These are phyloP conservation scores for Extremus antarcticus DNA, from an alignment of 495 filamentous ascomycete species.

Conservation along the genomic window DNA sequence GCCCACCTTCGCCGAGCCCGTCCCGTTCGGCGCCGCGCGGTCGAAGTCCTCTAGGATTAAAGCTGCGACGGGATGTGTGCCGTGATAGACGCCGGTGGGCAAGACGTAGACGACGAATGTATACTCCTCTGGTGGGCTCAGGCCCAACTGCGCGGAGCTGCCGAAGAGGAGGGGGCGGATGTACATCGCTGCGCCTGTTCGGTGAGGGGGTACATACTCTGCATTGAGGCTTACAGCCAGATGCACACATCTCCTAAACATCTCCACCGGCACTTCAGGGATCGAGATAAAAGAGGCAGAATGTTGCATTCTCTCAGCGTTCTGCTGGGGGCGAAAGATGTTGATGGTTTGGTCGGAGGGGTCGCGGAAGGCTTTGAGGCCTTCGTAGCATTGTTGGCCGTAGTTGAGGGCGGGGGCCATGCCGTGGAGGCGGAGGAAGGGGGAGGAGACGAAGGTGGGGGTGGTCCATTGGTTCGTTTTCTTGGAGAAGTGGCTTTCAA, in stretches of 20 bases:
- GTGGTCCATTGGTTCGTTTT: constrained; percentile 32
- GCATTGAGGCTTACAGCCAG: constrained; percentile 34
- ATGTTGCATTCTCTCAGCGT: constrained; percentile 30
- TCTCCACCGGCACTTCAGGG: constrained; percentile 31
- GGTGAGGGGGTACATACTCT: constrained; percentile 35
- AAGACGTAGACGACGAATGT: constrained; percentile 35
- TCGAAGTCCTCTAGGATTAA: constrained; percentile 48
- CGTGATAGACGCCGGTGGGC: constrained; percentile 33
- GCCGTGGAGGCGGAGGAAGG: constrained; percentile 34
- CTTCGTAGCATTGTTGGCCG: constrained; percentile 33
- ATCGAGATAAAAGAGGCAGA: constrained; percentile 31
- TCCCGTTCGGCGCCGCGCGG: constrained; percentile 44
- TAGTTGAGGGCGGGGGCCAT: constrained; percentile 39
- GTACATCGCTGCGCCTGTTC: constrained; percentile 33
- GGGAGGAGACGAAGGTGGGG: constrained; percentile 35
- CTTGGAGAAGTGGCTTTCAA: constrained; percentile 31
- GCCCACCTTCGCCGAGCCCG: constrained; percentile 44
- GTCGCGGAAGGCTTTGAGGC: constrained; percentile 32
- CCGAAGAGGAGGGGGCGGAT: constrained; percentile 38
- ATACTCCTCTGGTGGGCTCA: constrained; percentile 30
- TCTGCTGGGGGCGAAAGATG: constrained; percentile 33
- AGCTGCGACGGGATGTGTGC: constrained; percentile 29
- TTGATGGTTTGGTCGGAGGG: constrained; percentile 28
- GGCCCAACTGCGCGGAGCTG: constrained; percentile 25
- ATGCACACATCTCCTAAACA: constrained; percentile 30